Base-by-base conservation (phyloP, 306 rosid species). In the Clitoria ternatea region DNA sequence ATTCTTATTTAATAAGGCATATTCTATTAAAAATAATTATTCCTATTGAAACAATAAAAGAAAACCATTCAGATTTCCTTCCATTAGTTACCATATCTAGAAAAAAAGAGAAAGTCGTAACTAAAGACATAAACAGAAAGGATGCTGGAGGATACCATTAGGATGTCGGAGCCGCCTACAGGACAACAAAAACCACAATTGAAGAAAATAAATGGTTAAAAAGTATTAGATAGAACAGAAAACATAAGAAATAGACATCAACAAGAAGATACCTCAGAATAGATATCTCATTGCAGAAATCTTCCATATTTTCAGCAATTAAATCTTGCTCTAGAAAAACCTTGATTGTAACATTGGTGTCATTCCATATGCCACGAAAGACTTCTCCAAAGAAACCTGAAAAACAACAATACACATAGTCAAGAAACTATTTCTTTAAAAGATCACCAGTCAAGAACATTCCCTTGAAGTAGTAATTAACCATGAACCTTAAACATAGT, bases 81-180 rank as follows among this genome's bases (percentile, higher is more conserved):
- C 17, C 63, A 54, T 42, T 22, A 24, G 62, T 43, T 43, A 40
- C 20, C 12, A 81, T 10, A 39, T 29, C 30, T 30, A 57, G 33
- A 74, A 63, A 66, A 69, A n/a, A n/a, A n/a, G 27, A 48, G 40
- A 65, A 49, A 43, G 18, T 60, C 62, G 77, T 3, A 63, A 69
- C 35, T 77, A 60, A 40, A 69, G 32, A 33, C 52, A 66, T 26
- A 77, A 50, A 69, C n/a, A 54, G 68, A n/a, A 48, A 66, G 52
- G 74, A 70, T 49, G 73, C 49, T 24, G 26, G 74, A 59, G 45
- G 63, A 68, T 91, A 95, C 99, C 99, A 79, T 91, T 91, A 60
- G 99, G 99, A 86, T 95, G 99, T 74, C 97, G 90, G 73, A 95
- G 97, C 66, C 96, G 97, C 80, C 97, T 95, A 82, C 72, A 84